Evolutionary conservation across 352 stramenopile species (phyloP).

Genomic region (Phytophthora kernoviae): DNA sequence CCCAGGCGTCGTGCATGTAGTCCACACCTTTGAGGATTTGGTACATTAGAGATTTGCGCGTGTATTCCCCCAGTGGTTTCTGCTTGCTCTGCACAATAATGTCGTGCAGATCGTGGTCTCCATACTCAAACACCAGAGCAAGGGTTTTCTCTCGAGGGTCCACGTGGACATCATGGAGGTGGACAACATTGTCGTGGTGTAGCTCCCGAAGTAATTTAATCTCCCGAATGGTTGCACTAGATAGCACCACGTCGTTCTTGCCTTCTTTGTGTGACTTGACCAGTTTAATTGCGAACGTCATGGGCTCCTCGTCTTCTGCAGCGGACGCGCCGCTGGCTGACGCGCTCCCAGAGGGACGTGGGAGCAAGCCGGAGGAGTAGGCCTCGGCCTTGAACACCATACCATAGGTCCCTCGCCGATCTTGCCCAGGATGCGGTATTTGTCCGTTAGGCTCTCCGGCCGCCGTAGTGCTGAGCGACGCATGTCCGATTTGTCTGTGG

Average conservation of each 20-base stretch:
- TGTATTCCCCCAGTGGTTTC: constrained; percentile 90
- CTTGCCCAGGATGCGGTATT: constrained; percentile 87
- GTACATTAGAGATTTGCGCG: constrained; percentile 93
- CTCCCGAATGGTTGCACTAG: constrained; percentile 88
- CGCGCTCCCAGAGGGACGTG: constrained; percentile 26
- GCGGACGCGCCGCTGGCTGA: constrained; percentile 6
- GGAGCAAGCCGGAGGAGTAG: constrained; percentile 50
- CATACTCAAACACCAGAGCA: constrained; percentile 90
- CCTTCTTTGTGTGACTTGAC: constrained; percentile 91
- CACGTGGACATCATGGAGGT: constrained; percentile 86
- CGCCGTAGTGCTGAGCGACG: constrained; percentile 62
- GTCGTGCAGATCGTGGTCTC: constrained; percentile 89
- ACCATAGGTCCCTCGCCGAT: constrained; percentile 91
- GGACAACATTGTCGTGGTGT: constrained; percentile 88
- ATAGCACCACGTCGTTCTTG: constrained; percentile 90
- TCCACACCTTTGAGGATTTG: constrained; percentile 92
- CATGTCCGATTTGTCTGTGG: no score
- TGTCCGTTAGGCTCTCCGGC: constrained; percentile 77
- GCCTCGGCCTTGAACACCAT: constrained; percentile 90
- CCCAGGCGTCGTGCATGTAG: constrained; percentile 94
- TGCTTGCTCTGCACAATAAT: constrained; percentile 90
- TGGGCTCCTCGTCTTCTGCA: constrained; percentile 71
- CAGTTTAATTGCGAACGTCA: constrained; percentile 89
- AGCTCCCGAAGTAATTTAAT: constrained; percentile 90
- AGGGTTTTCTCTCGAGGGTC: constrained; percentile 84